Evolutionary conservation across 2,329 filamentous ascomycete genomes (phyloP).

Genomic region (Cercospora janseana): DNA sequence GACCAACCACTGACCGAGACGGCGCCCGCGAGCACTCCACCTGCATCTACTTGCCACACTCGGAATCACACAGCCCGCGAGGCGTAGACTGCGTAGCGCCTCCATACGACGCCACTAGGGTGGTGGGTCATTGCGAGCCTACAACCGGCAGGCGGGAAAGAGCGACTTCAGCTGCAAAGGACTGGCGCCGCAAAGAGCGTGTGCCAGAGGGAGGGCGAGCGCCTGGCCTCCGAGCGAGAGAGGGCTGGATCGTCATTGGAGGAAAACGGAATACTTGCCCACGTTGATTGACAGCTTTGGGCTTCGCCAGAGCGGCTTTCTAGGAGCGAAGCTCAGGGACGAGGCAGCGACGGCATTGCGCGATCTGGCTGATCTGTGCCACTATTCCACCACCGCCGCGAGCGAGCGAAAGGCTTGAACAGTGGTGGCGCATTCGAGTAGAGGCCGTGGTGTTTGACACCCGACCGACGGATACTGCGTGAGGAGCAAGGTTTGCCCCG

Average conservation of each 20-base stretch:
- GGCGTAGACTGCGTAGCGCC: no score
- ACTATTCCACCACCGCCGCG: not conserved
- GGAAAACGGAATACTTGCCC: no score
- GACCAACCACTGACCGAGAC: not conserved
- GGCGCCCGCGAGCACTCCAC: not conserved
- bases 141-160: no score
- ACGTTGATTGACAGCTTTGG: no score
- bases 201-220: no score
- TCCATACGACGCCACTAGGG: no score
- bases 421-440: not conserved
- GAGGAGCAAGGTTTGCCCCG: not conserved
- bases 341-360: not conserved
- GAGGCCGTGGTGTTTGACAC: not conserved
- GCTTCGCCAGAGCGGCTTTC: not conserved
- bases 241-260: not conserved
- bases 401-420: not conserved
- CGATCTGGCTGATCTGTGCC: not conserved
- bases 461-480: not conserved
- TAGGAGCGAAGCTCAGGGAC: not conserved
- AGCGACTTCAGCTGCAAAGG: no score
- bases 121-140: no score
- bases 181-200: no score
- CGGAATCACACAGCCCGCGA: no score
- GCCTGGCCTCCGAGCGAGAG: no score
- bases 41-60: not conserved